Conservation (phyloP, 371 early-diverging fungal genomes). For the Funneliformis caledonium region DNA sequence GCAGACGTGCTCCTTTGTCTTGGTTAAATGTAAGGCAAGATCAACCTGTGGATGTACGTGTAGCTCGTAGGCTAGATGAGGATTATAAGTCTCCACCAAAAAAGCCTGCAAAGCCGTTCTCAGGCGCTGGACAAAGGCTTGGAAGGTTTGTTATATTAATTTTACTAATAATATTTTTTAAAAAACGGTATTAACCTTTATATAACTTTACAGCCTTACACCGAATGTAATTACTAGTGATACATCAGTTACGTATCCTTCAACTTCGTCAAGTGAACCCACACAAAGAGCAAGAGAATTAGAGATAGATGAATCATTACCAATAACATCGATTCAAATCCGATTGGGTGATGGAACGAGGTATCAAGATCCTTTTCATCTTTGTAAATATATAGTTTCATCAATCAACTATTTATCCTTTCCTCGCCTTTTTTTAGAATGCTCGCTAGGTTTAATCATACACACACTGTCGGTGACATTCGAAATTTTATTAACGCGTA, state of each 20-base stretch:
- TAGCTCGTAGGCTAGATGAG: conserved; percentile 82
- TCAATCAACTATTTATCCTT: neutral
- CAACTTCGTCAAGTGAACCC: conserved; percentile 46
- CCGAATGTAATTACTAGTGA: conserved; percentile 47
- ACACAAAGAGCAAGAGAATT: conserved; percentile 48
- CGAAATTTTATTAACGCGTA: conserved; percentile 72
- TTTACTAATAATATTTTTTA: neutral
- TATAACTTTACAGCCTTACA: conserved; percentile 46
- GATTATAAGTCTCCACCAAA: conserved; percentile 87
- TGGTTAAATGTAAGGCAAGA: conserved; percentile 88
- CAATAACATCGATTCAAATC: conserved; percentile 87
- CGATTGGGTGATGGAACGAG: conserved; percentile 89
- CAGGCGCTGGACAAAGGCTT: conserved; percentile 86
- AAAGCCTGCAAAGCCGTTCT: conserved; percentile 78
- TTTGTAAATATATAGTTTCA: neutral
- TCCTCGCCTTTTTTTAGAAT: conserved; percentile 59
- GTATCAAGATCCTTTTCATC: too few relatives aligned
- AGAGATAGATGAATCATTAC: conserved; percentile 75
- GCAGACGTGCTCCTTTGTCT: conserved; percentile 81
- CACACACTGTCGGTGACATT: conserved; percentile 88
- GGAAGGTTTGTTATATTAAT: conserved; percentile 53
- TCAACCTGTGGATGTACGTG: conserved; percentile 91
- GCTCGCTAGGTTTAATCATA: conserved; percentile 86
- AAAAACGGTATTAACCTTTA: conserved; percentile 3
- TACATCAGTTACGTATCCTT: conserved; percentile 43